phyloP scores from a whole-genome alignment of 2,329 filamentous ascomycete genomes.

The Blastomyces silverae region DNA sequence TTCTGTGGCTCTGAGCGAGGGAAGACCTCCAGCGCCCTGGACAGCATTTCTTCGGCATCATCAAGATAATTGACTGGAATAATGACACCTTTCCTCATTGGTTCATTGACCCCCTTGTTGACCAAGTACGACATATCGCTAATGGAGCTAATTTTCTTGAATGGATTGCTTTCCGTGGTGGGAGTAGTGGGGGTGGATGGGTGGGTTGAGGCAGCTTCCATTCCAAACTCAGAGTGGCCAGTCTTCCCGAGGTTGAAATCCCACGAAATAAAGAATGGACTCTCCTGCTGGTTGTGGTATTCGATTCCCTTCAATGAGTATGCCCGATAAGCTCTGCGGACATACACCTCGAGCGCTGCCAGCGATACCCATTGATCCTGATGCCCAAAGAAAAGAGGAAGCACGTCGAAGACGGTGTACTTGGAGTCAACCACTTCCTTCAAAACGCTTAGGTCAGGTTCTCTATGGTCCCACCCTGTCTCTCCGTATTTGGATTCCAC shows the following conservation, averaged over 20 bases:
- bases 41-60: conserved; percentile 80
- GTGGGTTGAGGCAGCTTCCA: conserved; percentile 65
- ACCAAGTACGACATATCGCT: conserved; percentile 91
- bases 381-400: conserved; percentile 92
- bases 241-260: conserved; percentile 93
- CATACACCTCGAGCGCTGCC: conserved; percentile 90
- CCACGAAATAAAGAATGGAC: conserved; percentile 80
- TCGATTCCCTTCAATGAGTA: conserved; percentile 85
- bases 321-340: conserved; percentile 91
- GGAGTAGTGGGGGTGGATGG: conserved; percentile 80
- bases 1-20: conserved; percentile 57
- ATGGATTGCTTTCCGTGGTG: conserved; percentile 51
- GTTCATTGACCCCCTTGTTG: conserved; percentile 62
- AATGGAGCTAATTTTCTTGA: conserved; percentile 86
- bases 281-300: conserved; percentile 67
- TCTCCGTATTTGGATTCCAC: conserved; percentile 97
- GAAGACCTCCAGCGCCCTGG: conserved; percentile 77
- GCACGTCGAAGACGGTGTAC: conserved; percentile 95
- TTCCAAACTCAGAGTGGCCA: conserved; percentile 80
- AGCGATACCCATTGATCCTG: conserved; percentile 89
- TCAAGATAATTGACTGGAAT: conserved; percentile 90
- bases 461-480: conserved; percentile 91
- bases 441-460: conserved; percentile 81
- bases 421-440: conserved; percentile 98
- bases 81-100: conserved; percentile 84